Evolutionary conservation across 257 asterid species (phyloP).

Genomic region (Ligustrum vulgare): DNA sequence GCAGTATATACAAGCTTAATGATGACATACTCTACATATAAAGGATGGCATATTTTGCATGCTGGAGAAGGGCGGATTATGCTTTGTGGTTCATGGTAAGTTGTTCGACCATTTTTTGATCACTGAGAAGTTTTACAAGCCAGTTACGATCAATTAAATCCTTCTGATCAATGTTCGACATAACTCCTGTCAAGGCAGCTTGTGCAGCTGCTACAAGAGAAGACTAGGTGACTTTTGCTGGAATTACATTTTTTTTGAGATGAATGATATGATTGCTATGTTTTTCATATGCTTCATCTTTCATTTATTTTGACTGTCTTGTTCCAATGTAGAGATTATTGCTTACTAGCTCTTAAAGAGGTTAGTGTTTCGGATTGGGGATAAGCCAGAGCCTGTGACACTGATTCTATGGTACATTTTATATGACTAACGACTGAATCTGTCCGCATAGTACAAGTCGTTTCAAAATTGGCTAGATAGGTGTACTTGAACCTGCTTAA

Average conservation of each 20-base stretch:
- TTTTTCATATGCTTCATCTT: neutral
- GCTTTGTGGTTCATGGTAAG: constrained; percentile 36
- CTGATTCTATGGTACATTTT: neutral
- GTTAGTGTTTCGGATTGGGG: neutral
- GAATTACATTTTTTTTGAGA: neutral
- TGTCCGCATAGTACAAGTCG: neutral
- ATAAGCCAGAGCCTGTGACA: neutral
- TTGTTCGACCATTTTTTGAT: constrained; percentile 47
- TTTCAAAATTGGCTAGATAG: neutral
- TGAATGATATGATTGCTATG: neutral
- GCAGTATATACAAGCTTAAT: neutral
- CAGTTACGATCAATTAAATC: constrained; percentile 41
- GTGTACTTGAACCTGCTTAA: neutral
- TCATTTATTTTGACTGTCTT: neutral
- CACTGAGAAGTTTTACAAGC: constrained; percentile 45
- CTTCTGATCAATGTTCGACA: constrained; percentile 27
- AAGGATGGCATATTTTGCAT: neutral
- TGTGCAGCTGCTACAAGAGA: constrained; percentile 35
- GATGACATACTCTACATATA: neutral
- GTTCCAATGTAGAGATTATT: neutral
- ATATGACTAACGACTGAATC: neutral
- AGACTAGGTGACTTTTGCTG: constrained; percentile 24
- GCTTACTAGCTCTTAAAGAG: neutral
- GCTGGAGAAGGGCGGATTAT: neutral
- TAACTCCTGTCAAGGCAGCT: constrained; percentile 32